Evolutionary conservation across 2,329 filamentous ascomycete genomes (phyloP).

Genomic region (Trichophaea hybrida): DNA sequence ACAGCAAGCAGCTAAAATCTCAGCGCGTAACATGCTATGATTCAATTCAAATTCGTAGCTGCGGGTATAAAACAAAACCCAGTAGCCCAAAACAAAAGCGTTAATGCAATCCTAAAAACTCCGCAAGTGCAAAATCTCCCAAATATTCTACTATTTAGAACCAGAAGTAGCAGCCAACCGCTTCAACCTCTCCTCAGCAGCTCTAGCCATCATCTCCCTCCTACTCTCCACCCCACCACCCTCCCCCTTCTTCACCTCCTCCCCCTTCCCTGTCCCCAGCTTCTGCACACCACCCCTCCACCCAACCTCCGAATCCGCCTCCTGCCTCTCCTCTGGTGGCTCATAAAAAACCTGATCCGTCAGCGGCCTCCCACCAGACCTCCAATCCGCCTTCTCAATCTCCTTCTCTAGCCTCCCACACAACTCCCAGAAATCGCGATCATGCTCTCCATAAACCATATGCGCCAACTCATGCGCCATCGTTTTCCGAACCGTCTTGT

Average conservation of each 20-base stretch:
- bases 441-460: conserved; percentile 74
- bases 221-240: conserved; percentile 48
- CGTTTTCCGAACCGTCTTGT: conserved; percentile 78
- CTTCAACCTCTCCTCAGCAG: conserved; percentile 24
- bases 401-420: conserved; percentile 65
- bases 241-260: conserved; percentile 45
- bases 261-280: conserved; percentile 43
- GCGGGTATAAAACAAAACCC: too few relatives aligned
- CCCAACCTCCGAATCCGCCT: conserved; percentile 34
- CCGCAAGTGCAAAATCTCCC: too few relatives aligned
- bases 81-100: too few relatives aligned
- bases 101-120: too few relatives aligned
- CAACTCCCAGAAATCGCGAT: conserved; percentile 77
- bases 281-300: conserved; percentile 46
- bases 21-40: too few relatives aligned
- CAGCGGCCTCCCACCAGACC: conserved; percentile 50
- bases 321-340: conserved; percentile 30
- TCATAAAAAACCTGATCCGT: conserved; percentile 46
- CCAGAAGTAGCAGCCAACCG: neutral
- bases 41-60: too few relatives aligned
- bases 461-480: conserved; percentile 92
- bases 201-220: conserved; percentile 25
- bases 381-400: conserved; percentile 69
- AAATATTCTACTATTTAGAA: too few relatives aligned
- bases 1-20: too few relatives aligned